Base-by-base conservation (phyloP, 2,329 filamentous ascomycete genomes). In the Aureobasidium lini region DNA sequence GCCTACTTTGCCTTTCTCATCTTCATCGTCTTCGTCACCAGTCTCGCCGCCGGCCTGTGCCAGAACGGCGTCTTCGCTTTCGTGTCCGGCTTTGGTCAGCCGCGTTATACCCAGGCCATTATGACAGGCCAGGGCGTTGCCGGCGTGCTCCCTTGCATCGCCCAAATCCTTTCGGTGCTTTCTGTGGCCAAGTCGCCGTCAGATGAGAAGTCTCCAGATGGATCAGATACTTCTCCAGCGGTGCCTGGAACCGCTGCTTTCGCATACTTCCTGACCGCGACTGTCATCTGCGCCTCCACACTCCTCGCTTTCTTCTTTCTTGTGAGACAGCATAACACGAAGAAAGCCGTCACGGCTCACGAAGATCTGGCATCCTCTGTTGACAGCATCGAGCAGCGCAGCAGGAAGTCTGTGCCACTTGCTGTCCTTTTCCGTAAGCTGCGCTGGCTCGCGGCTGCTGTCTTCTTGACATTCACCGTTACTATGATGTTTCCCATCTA, bases 401-500 rank as follows among this genome's bases (percentile, higher is more conserved):
- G 52, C 53, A 74, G 76, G 50, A 81, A 81, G 61, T 67, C 74
- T 1, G 75, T 88, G 1, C 76, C 84, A 10, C 80, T 96, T 64
- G 77, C 76, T 64, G 77, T 77, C 1, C 82, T 97, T 3, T 85
- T 94, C 66, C 76, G 77, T 62, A 95, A 95, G 72, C 82, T 97
- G 46, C 84, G 83, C 67, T 95, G 88, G 83, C 79, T 91, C 13
- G 84, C 90, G 0, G 77, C 80, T n/a, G 84, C 89, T 7, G 84
- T 96, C 13, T 90, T 90, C 67, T 71, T 92, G 64, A 91, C 87
- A 69, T 97, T 97, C 68, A 75, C 81, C 43, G 76, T 93, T 58
- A 92, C 92, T 52, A 97, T 99, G 93, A 85, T 94, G 70, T 97
- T 92, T 77, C 94, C 94, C 0, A 89, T 97, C 62, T 95, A 95